phyloP scores from a whole-genome alignment of 768 basidiomycete genomes.

The Tylopilus cervinicoccineus region DNA sequence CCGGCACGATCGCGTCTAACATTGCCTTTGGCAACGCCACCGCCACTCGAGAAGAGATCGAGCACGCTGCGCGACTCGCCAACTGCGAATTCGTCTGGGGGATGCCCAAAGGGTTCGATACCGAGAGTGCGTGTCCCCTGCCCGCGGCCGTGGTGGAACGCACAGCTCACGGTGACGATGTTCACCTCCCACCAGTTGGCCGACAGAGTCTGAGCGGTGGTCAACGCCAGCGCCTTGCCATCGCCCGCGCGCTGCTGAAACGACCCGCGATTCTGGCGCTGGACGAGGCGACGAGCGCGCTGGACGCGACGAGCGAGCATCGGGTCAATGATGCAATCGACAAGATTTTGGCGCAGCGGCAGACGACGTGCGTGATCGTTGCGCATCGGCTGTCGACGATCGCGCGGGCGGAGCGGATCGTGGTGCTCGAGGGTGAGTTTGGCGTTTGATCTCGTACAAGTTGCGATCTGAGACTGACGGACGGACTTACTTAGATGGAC shows the following conservation, averaged over 20 bases:
- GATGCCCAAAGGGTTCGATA: slow-evolving; percentile 92
- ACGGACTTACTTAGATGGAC: slow-evolving; percentile 55
- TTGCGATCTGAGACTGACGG: background rate
- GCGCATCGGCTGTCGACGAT: slow-evolving; percentile 90
- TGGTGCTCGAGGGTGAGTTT: slow-evolving; percentile 76
- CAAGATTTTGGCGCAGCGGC: slow-evolving; percentile 71
- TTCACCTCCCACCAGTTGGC: slow-evolving; percentile 16
- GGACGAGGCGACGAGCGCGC: slow-evolving; percentile 85
- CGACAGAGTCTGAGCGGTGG: slow-evolving; percentile 48
- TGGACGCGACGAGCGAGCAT: slow-evolving; percentile 87
- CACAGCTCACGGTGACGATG: background rate
- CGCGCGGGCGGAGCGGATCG: slow-evolving; percentile 83
- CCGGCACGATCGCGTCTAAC: slow-evolving; percentile 91
- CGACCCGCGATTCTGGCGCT: slow-evolving; percentile 85
- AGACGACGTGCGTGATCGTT: slow-evolving; percentile 86
- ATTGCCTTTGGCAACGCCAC: slow-evolving; percentile 82
- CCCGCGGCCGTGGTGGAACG: background rate
- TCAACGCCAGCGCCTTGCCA: slow-evolving; percentile 77
- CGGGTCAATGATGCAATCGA: slow-evolving; percentile 85
- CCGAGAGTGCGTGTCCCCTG: slow-evolving; percentile 47
- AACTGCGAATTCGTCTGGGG: slow-evolving; percentile 97
- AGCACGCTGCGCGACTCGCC: slow-evolving; percentile 82
- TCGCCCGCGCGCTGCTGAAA: slow-evolving; percentile 83
- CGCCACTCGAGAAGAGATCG: slow-evolving; percentile 79
- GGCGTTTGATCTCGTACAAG: background rate